Percentiles rank a stretch among this genome's conserved stretches.
These are phyloP conservation scores for Vinca major DNA, from an alignment of 305 asterid species.

Conservation along the genomic window DNA sequence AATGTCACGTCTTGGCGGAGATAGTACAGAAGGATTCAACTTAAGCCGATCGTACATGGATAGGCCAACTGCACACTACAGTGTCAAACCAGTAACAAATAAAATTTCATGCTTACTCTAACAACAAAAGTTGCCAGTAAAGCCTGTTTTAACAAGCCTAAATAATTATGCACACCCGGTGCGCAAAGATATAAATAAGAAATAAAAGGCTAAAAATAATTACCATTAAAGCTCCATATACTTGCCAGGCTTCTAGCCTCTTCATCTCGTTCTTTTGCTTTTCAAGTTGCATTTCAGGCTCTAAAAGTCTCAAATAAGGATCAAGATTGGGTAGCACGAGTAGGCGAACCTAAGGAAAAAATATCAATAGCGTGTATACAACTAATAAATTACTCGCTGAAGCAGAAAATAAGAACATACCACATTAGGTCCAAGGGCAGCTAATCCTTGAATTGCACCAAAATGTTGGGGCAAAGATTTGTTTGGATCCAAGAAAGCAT, in stretches of 20 bases:
- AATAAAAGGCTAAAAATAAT: slow-evolving; percentile 13
- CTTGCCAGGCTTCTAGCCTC: slow-evolving; percentile 97
- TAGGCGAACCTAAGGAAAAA: slow-evolving; percentile 50
- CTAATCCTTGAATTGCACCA: slow-evolving; percentile 96
- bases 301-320: slow-evolving; percentile 65
- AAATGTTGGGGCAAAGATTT: slow-evolving; percentile 88
- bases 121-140: background rate
- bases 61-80: slow-evolving; percentile 82
- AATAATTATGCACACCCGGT: background rate
- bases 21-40: slow-evolving; percentile 51
- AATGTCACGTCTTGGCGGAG: slow-evolving; percentile 37
- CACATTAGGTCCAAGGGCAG: slow-evolving; percentile 90
- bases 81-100: background rate
- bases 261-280: slow-evolving; percentile 80
- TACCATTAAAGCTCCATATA: slow-evolving; percentile 88
- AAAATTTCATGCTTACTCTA: background rate
- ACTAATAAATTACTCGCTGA: background rate
- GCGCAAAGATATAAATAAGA: background rate
- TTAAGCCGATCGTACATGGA: slow-evolving; percentile 65
- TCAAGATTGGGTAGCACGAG: slow-evolving; percentile 82
- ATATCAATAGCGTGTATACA: slow-evolving; percentile 11
- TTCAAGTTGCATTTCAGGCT: slow-evolving; percentile 92
- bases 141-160: background rate
- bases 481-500: slow-evolving; percentile 74
- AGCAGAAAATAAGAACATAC: slow-evolving; percentile 32